Evolutionary conservation across 495 filamentous ascomycete species (phyloP).

Genomic region (Glarea lozoyensis): DNA sequence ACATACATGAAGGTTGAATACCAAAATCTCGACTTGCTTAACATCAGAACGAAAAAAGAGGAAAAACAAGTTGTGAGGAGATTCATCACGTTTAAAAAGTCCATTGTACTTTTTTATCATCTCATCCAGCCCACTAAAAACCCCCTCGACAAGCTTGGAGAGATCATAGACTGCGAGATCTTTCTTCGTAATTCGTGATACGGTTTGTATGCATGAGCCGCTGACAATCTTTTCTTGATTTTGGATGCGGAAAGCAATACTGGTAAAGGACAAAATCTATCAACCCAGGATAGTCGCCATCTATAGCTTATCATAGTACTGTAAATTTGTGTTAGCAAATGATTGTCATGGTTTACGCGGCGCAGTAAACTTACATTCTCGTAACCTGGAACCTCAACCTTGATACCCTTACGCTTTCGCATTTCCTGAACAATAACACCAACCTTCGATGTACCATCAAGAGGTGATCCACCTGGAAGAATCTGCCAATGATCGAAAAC

Average conservation of each 20-base stretch:
- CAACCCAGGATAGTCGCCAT: slow-evolving; percentile 17
- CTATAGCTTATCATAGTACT: slow-evolving; percentile 99
- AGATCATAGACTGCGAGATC: slow-evolving; percentile 1
- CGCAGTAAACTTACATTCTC: slow-evolving; percentile 71
- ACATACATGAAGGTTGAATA: slow-evolving; percentile 21
- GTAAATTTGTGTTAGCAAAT: slow-evolving; percentile 41
- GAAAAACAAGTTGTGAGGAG: slow-evolving; percentile 6
- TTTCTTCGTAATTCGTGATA: slow-evolving; percentile 17
- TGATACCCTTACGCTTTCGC: slow-evolving; percentile 99
- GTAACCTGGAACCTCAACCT: slow-evolving; percentile 80
- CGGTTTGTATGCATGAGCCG: slow-evolving; percentile 5
- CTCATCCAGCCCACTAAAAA: slow-evolving; percentile 12
- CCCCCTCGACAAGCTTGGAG: slow-evolving; percentile 7
- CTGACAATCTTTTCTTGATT: slow-evolving; percentile 8
- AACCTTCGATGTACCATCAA: slow-evolving; percentile 78
- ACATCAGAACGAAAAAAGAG: slow-evolving; percentile 8
- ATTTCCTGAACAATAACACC: slow-evolving; percentile 78
- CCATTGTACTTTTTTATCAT: slow-evolving; percentile 17
- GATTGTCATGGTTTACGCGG: neutral
- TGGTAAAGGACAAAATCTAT: slow-evolving; percentile 19
- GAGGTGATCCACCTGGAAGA: slow-evolving; percentile 85
- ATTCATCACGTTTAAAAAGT: slow-evolving; percentile 9
- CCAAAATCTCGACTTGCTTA: slow-evolving; percentile 2
- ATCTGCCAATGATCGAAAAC: slow-evolving; percentile 99
- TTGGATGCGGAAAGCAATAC: slow-evolving; percentile 10